Percentiles rank a stretch among this genome's conserved stretches.
These are phyloP conservation scores for Xylariaceae sp. DNA, from an alignment of 2,329 filamentous ascomycete genomes.

Conservation along the genomic window DNA sequence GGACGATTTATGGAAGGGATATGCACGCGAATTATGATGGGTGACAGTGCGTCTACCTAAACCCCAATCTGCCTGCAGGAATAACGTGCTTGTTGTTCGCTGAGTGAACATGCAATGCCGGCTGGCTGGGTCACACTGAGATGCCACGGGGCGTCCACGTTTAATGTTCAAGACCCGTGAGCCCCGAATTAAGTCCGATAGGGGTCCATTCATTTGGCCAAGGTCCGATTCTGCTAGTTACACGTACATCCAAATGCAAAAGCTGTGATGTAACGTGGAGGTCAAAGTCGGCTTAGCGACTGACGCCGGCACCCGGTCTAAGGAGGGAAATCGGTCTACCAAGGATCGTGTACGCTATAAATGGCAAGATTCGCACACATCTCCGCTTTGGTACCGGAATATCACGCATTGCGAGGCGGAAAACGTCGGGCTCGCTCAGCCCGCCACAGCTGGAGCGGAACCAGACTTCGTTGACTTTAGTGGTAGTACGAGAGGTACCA, in stretches of 20 bases:
- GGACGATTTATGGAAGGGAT: not conserved
- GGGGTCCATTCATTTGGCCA: slow-evolving; percentile 15
- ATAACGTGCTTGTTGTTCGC: slow-evolving; percentile 23
- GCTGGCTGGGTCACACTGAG: slow-evolving; percentile 23
- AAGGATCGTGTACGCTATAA: slow-evolving; percentile 13
- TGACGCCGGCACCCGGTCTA: slow-evolving; percentile 14
- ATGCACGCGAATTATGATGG: slow-evolving; percentile 18
- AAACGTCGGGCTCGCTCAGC: slow-evolving; percentile 1
- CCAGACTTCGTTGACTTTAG: not conserved
- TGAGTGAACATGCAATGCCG: slow-evolving; percentile 14
- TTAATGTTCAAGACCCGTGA: slow-evolving; percentile 21
- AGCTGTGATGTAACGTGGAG: slow-evolving; percentile 22
- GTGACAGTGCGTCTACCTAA: slow-evolving; percentile 16
- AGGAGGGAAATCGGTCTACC: slow-evolving; percentile 15
- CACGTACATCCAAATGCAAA: slow-evolving; percentile 12
- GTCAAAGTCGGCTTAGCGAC: slow-evolving; percentile 13
- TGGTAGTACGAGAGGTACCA: not conserved
- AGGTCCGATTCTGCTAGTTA: slow-evolving; percentile 21
- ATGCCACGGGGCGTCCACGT: slow-evolving; percentile 21
- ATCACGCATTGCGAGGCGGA: slow-evolving; percentile 18
- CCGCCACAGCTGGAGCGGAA: not conserved
- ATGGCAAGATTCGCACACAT: slow-evolving; percentile 14
- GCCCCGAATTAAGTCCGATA: slow-evolving; percentile 29
- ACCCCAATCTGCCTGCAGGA: slow-evolving; percentile 25
- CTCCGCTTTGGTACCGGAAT: slow-evolving; percentile 16